A percentile compares a stretch with the other conserved stretches of the same genome.
phyloP scores from a whole-genome alignment of 2,329 filamentous ascomycete genomes.

The Grosmannia clavigera region DNA sequence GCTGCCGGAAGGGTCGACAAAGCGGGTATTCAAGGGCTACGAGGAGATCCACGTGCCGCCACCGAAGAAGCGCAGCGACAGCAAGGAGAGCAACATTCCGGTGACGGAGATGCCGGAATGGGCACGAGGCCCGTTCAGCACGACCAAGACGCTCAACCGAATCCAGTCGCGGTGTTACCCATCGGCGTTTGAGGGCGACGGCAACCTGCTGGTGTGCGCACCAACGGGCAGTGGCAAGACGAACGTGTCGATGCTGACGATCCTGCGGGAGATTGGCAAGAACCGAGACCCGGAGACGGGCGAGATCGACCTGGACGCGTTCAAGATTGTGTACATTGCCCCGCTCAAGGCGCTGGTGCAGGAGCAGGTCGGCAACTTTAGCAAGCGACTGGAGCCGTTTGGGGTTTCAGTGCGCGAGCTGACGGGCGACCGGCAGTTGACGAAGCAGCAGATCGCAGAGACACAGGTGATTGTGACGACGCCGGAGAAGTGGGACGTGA shows the following conservation, averaged over 20 bases:
- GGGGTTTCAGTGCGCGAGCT: constrained; percentile 91
- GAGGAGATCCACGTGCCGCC: constrained; percentile 96
- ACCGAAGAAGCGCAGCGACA: constrained; percentile 75
- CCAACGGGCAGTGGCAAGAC: constrained; percentile 97
- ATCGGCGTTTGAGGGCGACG: constrained; percentile 82
- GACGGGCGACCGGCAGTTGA: constrained; percentile 94
- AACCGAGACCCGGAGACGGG: constrained; percentile 79
- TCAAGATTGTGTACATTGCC: constrained; percentile 98
- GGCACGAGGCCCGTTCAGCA: constrained; percentile 77
- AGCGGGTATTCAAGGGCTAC: constrained; percentile 92
- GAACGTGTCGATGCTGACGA: constrained; percentile 95
- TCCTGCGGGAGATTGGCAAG: constrained; percentile 93
- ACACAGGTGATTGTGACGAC: constrained; percentile 98
- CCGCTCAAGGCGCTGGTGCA: constrained; percentile 92
- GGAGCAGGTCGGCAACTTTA: constrained; percentile 96
- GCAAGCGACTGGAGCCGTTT: constrained; percentile 77
- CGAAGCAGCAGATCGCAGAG: constrained; percentile 95
- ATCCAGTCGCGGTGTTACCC: constrained; percentile 92
- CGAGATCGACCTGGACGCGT: constrained; percentile 89
- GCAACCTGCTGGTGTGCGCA: constrained; percentile 95
- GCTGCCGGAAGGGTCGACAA: constrained; percentile 86
- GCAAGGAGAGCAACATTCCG: constrained; percentile 69
- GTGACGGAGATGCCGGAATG: constrained; percentile 85
- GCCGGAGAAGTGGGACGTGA: constrained; percentile 98
- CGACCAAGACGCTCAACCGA: constrained; percentile 77